Conservation (phyloP, 805 yeast species). For the Metschnikowia reukaufii region DNA sequence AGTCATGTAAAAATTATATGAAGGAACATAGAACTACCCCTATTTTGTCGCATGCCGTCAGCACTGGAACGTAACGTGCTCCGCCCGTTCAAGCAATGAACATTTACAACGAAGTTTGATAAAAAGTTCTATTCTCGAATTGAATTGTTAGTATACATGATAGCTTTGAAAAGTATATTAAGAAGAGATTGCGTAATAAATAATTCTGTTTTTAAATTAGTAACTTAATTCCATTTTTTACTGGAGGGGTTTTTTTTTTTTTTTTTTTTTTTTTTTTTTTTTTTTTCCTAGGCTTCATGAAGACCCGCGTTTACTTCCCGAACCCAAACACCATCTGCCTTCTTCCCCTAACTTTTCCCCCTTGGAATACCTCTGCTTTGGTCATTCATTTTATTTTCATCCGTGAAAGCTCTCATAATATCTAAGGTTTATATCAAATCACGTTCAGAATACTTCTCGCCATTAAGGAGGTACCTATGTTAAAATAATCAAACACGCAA, state of each 20-base stretch:
- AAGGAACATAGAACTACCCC: neutral
- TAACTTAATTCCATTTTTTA: no score
- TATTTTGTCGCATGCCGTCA: neutral
- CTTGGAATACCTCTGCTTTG: no score
- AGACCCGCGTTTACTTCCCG: conserved; percentile 2
- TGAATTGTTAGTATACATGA: no score
- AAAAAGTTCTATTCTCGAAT: no score
- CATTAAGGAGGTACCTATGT: no score
- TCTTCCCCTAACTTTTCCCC: neutral
- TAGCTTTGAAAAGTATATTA: no score
- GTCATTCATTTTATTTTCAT: neutral
- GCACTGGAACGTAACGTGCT: neutral
- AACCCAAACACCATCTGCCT: neutral
- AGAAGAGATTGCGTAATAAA: no score
- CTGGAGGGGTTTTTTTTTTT: neutral
- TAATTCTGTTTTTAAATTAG: no score
- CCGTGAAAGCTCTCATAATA: no score
- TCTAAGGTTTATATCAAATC: no score
- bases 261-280: neutral
- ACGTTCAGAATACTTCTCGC: no score
- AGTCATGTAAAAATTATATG: neutral
- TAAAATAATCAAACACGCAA: neutral
- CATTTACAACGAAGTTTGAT: neutral
- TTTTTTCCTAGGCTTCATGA: neutral
- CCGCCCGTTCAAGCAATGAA: neutral